Evolutionary conservation across 805 yeast species (phyloP), one percentile per base, ranked within the genome.

Genomic region (Helenozyma baotianmanensis): DNA sequence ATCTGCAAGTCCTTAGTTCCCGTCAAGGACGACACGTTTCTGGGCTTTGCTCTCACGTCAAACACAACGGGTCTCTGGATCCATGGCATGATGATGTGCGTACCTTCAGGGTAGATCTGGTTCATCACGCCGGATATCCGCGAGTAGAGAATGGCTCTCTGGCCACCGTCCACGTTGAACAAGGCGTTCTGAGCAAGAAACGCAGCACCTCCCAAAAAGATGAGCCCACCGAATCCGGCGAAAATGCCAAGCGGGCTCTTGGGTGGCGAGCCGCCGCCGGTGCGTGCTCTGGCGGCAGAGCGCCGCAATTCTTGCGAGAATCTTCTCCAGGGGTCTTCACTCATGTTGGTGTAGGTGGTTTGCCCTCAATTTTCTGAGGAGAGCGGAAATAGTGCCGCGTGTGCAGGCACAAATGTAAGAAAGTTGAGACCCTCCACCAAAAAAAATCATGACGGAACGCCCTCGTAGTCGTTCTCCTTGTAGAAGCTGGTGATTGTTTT

Each of bases 1-100:
- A 92, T 92, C 68, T 92, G 98, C 56, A 92, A 74, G 64, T 92
- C 98, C 67, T 90, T 92, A 15, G 97, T 87, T 23, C 98, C 98
- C 1, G 98, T 92, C 43, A 88, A 85, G 14, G 97, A 82, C 27
- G 95, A 79, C 52, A 92, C 89, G 48, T 83, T 85, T 62, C 92
- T 81, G 22, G 98, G 97, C 44, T 79, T 83, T n/a, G 96, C 89
- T 56, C 97, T 76, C 18, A 92, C 96, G 58, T 92, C 98, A 59
- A 75, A 92, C 12, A 87, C 66, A 30, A 92, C 74, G 3, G 97
- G 94, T 57, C 78, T 80, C 59, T 92, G 98, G 45, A 92, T 68
- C 97, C 98, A 92, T 33, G 98, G 98, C 33, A 92, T 60, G 44
- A 89, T 67, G 60, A 92, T 70, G 64, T 92, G 98, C 2, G 98